Evolutionary conservation across 225 moss, liverwort and hornwort genomes (phyloP).

Genomic region (Antitrichia curtipendula): DNA sequence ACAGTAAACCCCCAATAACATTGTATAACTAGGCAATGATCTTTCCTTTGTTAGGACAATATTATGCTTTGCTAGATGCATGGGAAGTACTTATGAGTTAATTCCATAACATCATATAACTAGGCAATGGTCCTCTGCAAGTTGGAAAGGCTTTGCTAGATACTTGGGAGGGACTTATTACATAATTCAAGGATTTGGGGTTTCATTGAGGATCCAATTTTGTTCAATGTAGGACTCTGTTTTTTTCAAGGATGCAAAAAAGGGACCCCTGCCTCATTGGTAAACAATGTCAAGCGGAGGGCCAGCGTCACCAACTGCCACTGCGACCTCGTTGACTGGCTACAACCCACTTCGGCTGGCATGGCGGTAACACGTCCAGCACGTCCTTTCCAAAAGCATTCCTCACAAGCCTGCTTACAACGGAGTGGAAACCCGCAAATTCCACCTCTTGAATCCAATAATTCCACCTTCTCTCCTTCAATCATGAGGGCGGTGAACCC

Average conservation of each 20-base stretch:
- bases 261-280: too few relatives aligned
- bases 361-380: not conserved
- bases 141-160: not conserved
- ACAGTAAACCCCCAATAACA: rapidly evolving
- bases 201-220: not conserved
- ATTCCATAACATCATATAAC: too few relatives aligned
- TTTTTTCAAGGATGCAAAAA: not conserved
- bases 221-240: rapidly evolving
- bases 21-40: too few relatives aligned
- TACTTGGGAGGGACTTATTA: not conserved
- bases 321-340: not conserved
- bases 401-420: not conserved
- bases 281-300: not conserved
- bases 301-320: not conserved
- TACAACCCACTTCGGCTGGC: not conserved
- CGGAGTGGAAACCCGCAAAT: not conserved
- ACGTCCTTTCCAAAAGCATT: not conserved
- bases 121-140: rapidly evolving
- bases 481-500: not conserved
- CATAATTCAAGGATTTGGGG: too few relatives aligned
- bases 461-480: not conserved
- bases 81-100: too few relatives aligned
- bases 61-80: too few relatives aligned
- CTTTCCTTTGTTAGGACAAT: too few relatives aligned
- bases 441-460: not conserved